A percentile compares a stretch with the other conserved stretches of the same genome.
phyloP scores from a whole-genome alignment of 192 early-diverging fungal species.

The Dimargaris xerosporica region DNA sequence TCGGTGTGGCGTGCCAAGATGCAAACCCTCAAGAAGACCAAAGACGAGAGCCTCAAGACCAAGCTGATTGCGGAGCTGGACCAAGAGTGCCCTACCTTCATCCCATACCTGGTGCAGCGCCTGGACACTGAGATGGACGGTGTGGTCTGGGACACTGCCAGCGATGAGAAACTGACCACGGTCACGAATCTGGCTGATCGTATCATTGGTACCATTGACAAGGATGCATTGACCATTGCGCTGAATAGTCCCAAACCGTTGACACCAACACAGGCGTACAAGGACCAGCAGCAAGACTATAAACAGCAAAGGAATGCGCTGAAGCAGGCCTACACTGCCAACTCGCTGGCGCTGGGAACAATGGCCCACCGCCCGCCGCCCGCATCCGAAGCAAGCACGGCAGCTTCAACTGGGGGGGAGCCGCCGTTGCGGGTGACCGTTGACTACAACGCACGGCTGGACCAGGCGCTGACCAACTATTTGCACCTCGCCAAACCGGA shows the following conservation, averaged over 20 bases:
- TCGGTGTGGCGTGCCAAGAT: slow-evolving; percentile 66
- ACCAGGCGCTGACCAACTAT: slow-evolving; percentile 37
- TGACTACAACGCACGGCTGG: slow-evolving; percentile 26
- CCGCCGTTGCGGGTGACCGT: slow-evolving; percentile 17
- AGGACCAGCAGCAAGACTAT: slow-evolving; percentile 26
- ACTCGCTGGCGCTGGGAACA: slow-evolving; percentile 32
- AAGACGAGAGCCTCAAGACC: slow-evolving; percentile 36
- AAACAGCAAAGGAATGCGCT: slow-evolving; percentile 48
- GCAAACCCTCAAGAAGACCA: slow-evolving; percentile 63
- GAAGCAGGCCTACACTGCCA: slow-evolving; percentile 39
- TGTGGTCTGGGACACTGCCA: slow-evolving; percentile 25
- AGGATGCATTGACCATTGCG: slow-evolving; percentile 36
- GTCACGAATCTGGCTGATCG: slow-evolving; percentile 35
- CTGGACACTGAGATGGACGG: slow-evolving; percentile 37
- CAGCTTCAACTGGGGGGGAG: slow-evolving; percentile 28
- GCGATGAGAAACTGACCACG: slow-evolving; percentile 31
- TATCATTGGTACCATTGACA: slow-evolving; percentile 41
- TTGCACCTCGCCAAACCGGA: slow-evolving; percentile 43
- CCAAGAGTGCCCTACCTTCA: slow-evolving; percentile 33
- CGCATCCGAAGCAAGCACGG: slow-evolving; percentile 16
- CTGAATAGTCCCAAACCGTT: slow-evolving; percentile 47
- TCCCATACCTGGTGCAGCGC: slow-evolving; percentile 36
- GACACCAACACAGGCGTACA: slow-evolving; percentile 22
- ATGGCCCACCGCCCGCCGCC: slow-evolving; percentile 15
- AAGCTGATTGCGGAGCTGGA: slow-evolving; percentile 44